Percentiles rank a stretch among this genome's conserved stretches.
Evolutionary conservation across 345 rosid species (phyloP).

Genomic region (Carallia pectinifolia): DNA sequence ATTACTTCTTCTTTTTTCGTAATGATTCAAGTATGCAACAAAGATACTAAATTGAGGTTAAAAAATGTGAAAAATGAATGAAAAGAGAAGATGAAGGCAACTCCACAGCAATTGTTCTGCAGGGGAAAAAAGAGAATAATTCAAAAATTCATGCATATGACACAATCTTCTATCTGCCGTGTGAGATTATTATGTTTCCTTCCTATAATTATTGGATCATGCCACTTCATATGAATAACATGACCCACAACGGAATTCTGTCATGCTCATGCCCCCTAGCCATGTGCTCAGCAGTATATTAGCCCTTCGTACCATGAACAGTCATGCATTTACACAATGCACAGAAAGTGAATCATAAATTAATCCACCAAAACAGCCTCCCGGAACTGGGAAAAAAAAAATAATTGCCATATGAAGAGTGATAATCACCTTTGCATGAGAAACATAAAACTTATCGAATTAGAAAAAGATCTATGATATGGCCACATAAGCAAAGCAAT

Average conservation of each 20-base stretch:
- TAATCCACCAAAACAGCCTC: neutral
- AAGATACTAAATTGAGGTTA: neutral
- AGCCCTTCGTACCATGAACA: neutral
- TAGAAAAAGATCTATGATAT: too few species aligned
- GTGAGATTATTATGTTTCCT: neutral
- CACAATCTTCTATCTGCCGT: neutral
- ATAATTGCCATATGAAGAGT: neutral
- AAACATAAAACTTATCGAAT: neutral
- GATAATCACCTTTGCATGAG: neutral
- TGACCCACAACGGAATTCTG: neutral
- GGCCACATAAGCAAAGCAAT: neutral
- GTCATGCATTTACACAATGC: neutral
- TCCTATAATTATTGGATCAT: neutral
- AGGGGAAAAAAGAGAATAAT: neutral
- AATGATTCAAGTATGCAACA: neutral
- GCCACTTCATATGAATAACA: neutral
- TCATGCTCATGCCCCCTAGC: neutral
- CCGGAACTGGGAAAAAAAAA: neutral
- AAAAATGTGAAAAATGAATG: neutral
- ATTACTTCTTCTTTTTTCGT: neutral
- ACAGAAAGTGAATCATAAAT: neutral
- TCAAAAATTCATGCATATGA: neutral
- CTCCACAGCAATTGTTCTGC: neutral
- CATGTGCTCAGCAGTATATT: neutral
- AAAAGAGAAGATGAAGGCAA: neutral